Evolutionary conservation across 495 filamentous ascomycete species (phyloP).

Genomic region (Trichoderma orchidacearum): DNA sequence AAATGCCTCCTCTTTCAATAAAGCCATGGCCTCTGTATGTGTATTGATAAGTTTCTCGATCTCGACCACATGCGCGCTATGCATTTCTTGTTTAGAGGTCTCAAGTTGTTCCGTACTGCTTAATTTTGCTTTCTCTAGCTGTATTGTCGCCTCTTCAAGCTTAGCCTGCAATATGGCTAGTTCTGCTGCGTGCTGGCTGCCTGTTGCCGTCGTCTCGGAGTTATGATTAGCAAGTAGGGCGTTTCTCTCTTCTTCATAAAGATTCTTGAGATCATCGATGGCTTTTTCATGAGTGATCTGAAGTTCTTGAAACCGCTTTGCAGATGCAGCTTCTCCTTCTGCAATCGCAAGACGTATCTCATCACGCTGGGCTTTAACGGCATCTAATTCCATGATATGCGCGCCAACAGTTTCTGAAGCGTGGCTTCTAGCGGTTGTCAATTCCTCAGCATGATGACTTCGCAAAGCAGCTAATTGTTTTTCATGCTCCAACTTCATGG

Average conservation of each 20-base stretch:
- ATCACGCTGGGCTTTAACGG: conserved; percentile 23
- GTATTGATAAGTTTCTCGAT: conserved; percentile 31
- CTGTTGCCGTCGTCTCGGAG: conserved; percentile 13
- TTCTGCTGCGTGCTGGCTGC: conserved; percentile 13
- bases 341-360: conserved; percentile 18
- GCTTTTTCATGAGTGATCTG: neutral
- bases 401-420: conserved; percentile 20
- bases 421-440: conserved; percentile 26
- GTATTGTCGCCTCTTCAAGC: conserved; percentile 11
- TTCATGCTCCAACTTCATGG: conserved; percentile 27
- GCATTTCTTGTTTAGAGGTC: conserved; percentile 25
- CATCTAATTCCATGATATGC: conserved; percentile 23
- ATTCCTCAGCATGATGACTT: conserved; percentile 30
- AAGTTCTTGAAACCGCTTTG: neutral
- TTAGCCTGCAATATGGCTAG: conserved; percentile 15
- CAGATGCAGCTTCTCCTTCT: conserved; percentile 19
- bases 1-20: conserved; percentile 17
- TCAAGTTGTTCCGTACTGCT: conserved; percentile 21
- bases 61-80: conserved; percentile 30
- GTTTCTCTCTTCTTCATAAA: neutral
- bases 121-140: conserved; percentile 22
- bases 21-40: conserved; percentile 29
- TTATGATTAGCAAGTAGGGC: conserved; percentile 11
- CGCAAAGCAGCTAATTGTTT: conserved; percentile 26
- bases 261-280: conserved; percentile 17